Percentiles rank a stretch among this genome's conserved stretches.
These are phyloP conservation scores for Gossypium rotundifolium DNA, from an alignment of 345 rosid genomes.

Conservation along the genomic window DNA sequence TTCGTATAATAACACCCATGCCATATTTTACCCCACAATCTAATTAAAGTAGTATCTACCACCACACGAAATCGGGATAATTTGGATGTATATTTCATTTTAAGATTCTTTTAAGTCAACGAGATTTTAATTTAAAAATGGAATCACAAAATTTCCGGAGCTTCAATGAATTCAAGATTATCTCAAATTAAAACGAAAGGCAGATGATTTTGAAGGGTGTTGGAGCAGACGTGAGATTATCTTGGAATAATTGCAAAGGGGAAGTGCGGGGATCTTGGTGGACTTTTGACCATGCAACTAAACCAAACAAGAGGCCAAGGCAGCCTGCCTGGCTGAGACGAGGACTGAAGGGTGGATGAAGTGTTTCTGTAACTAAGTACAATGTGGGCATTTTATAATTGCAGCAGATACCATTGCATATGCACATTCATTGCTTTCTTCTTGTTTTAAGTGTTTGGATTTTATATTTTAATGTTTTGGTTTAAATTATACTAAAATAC, in stretches of 20 bases:
- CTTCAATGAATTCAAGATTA: no score
- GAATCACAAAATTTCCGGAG: no score
- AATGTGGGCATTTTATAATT: slow-evolving; percentile 16
- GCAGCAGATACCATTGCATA: slow-evolving; percentile 19
- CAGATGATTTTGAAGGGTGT: background rate
- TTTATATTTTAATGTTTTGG: background rate
- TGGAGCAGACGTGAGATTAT: slow-evolving; percentile 22
- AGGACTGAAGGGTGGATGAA: background rate
- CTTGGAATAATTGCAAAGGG: slow-evolving; percentile 16
- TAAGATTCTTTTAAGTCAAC: no score
- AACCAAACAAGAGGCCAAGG: background rate
- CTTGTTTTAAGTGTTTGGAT: slow-evolving; percentile 27
- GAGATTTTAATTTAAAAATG: no score
- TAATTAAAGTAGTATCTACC: background rate
- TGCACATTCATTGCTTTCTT: slow-evolving; percentile 23
- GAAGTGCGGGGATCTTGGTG: background rate
- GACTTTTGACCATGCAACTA: slow-evolving; percentile 20
- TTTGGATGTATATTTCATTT: no score
- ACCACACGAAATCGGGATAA: background rate
- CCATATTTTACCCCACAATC: background rate
- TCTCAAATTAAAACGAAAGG: background rate
- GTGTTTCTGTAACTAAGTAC: background rate
- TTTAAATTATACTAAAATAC: background rate
- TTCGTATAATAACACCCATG: background rate
- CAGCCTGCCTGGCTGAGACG: background rate